These are phyloP conservation scores for Strobilomyces dryophilus DNA, from an alignment of 768 basidiomycete species.

Conservation along the genomic window DNA sequence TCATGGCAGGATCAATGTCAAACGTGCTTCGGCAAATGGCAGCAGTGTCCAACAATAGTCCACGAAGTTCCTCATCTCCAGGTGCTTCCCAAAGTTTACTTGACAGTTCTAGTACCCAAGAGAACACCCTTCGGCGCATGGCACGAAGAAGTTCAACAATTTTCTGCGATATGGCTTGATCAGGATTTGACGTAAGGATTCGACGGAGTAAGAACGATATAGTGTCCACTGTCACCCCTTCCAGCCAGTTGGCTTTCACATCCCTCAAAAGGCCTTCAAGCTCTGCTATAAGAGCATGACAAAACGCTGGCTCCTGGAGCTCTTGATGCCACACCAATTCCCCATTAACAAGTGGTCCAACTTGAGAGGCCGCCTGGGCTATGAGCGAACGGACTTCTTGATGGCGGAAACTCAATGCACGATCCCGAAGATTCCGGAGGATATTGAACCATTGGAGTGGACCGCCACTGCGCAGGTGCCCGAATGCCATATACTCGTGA, in stretches of 20 bases:
- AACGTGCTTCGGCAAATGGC: conserved; percentile 35
- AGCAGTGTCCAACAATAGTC: conserved; percentile 34
- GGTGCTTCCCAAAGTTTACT: conserved; percentile 15
- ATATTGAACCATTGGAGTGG: conserved; percentile 28
- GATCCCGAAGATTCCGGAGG: conserved; percentile 39
- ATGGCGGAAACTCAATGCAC: conserved; percentile 35
- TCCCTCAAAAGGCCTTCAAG: conserved; percentile 32
- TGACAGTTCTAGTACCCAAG: conserved; percentile 36
- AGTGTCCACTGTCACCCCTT: conserved; percentile 29
- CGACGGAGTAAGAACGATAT: conserved; percentile 35
- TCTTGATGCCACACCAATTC: conserved; percentile 40
- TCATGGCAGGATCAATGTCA: conserved; percentile 20
- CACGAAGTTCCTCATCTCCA: conserved; percentile 15
- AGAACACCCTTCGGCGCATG: conserved; percentile 29
- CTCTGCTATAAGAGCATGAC: conserved; percentile 34
- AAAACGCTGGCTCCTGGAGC: conserved; percentile 13
- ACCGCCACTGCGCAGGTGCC: conserved; percentile 41
- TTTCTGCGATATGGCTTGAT: conserved; percentile 8
- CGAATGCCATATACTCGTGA: conserved; percentile 46
- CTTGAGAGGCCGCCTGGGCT: conserved; percentile 42
- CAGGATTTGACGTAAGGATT: conserved; percentile 28
- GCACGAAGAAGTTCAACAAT: conserved; percentile 28
- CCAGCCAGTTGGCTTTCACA: conserved; percentile 41
- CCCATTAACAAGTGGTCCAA: conserved; percentile 27
- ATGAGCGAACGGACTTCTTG: conserved; percentile 41